Evolutionary conservation across 345 rosid genomes (phyloP).

Genomic region (Salix exigua): DNA sequence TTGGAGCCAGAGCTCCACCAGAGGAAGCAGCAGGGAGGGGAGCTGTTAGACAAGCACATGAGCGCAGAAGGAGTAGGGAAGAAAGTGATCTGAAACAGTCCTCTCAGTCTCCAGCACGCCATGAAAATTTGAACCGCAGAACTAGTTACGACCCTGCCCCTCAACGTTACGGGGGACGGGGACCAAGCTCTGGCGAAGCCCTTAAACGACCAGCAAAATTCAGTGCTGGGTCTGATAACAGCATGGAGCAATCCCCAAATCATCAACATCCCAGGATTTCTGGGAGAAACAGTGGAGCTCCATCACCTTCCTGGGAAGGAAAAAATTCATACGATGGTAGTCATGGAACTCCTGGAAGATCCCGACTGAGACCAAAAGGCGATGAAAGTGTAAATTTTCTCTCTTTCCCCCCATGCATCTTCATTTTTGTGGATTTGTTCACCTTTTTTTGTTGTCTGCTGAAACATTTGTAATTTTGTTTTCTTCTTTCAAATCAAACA

Average conservation of each 20-base stretch:
- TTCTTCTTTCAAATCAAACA: not conserved
- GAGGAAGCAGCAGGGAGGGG: slow-evolving; percentile 36
- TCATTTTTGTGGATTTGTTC: not conserved
- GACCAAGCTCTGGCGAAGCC: slow-evolving; percentile 39
- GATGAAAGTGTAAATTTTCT: slow-evolving; percentile 63
- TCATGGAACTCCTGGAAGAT: slow-evolving; percentile 64
- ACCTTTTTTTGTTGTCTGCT: not conserved
- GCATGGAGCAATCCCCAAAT: slow-evolving; percentile 58
- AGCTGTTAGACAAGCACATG: slow-evolving; percentile 40
- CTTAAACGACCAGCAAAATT: slow-evolving; percentile 41
- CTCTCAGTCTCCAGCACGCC: slow-evolving; percentile 43
- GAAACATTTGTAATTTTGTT: not conserved
- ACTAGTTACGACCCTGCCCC: slow-evolving; percentile 29
- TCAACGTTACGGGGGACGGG: slow-evolving; percentile 49
- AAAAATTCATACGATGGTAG: slow-evolving; percentile 47
- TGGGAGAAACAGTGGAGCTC: slow-evolving; percentile 37
- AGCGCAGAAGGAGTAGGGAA: slow-evolving; percentile 37
- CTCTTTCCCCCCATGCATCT: not conserved
- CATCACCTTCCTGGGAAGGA: slow-evolving; percentile 59
- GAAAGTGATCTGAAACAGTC: slow-evolving; percentile 40
- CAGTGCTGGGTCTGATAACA: slow-evolving; percentile 55
- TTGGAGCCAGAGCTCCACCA: slow-evolving; percentile 38
- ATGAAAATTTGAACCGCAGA: slow-evolving; percentile 35
- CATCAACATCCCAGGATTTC: slow-evolving; percentile 43
- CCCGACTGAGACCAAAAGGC: slow-evolving; percentile 49